These are phyloP conservation scores for Asparagopsis taxiformis DNA, from an alignment of 31 red algal genomes.

Conservation along the genomic window DNA sequence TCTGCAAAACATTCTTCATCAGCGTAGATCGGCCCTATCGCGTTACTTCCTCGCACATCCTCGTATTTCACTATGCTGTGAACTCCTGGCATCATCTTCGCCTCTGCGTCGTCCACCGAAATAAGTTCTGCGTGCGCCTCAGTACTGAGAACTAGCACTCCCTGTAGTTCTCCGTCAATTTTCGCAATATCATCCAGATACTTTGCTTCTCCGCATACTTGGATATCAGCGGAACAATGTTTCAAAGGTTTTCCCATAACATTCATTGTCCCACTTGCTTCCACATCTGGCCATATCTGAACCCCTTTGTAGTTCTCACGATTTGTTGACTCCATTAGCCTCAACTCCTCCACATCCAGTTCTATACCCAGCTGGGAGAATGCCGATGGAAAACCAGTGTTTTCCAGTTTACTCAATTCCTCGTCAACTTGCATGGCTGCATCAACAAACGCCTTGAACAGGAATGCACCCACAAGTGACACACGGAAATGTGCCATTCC, in stretches of 20 bases:
- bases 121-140: constrained; percentile 50
- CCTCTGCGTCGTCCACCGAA: constrained; percentile 30
- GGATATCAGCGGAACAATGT: constrained; percentile 65
- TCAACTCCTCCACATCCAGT: not conserved
- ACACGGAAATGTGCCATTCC: constrained; percentile 74
- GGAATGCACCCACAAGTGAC: constrained; percentile 49
- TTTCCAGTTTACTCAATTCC: not conserved
- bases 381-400: not conserved
- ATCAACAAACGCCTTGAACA: constrained; percentile 76
- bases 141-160: constrained; percentile 57
- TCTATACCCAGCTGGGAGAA: not conserved
- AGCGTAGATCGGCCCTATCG: constrained; percentile 35
- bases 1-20: constrained; percentile 81
- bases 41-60: constrained; percentile 70
- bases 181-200: constrained; percentile 84
- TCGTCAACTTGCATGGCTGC: no score
- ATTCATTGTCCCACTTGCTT: constrained; percentile 7
- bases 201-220: constrained; percentile 72
- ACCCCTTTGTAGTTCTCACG: constrained; percentile 28
- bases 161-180: constrained; percentile 57
- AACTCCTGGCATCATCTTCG: constrained; percentile 49
- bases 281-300: constrained; percentile 29
- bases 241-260: constrained; percentile 39
- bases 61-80: constrained; percentile 33
- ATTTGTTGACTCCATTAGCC: not conserved